These are phyloP conservation scores for Agrocybe chaxingu DNA, from an alignment of 768 basidiomycete species.

Conservation along the genomic window DNA sequence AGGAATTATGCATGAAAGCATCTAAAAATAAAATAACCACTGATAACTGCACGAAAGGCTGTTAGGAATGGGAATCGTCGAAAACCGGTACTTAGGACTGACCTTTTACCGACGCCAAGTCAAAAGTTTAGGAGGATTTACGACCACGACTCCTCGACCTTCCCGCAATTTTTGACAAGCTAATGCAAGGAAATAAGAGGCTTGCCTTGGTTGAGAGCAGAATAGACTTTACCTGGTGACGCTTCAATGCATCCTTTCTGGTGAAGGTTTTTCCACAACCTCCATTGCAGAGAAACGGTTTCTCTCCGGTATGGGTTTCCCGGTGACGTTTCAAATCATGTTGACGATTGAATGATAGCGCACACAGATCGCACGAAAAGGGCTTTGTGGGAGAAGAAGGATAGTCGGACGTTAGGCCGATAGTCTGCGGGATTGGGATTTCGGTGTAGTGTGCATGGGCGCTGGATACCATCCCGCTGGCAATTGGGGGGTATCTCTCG, in stretches of 20 bases:
- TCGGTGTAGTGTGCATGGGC: constrained; percentile 30
- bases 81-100: not conserved
- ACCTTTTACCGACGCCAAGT: not conserved
- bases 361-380: constrained; percentile 69
- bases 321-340: constrained; percentile 84
- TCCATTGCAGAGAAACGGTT: constrained; percentile 79
- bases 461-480: constrained; percentile 14
- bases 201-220: constrained; percentile 11
- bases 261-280: constrained; percentile 87
- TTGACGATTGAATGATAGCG: constrained; percentile 81
- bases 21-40: constrained; percentile 16
- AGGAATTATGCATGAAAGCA: constrained; percentile 17
- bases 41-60: not conserved
- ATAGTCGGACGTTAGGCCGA: constrained; percentile 44
- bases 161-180: constrained; percentile 80
- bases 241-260: constrained; percentile 81
- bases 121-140: constrained; percentile 1
- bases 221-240: constrained; percentile 64
- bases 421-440: constrained; percentile 30
- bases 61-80: not conserved
- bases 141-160: constrained; percentile 47
- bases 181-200: constrained; percentile 20
- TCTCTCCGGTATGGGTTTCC: constrained; percentile 83
- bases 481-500: constrained; percentile 17
- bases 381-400: constrained; percentile 59